A percentile compares a stretch with the other conserved stretches of the same genome.
Evolutionary conservation across 2,329 filamentous ascomycete species (phyloP).

Genomic region (Phialophora chinensis): DNA sequence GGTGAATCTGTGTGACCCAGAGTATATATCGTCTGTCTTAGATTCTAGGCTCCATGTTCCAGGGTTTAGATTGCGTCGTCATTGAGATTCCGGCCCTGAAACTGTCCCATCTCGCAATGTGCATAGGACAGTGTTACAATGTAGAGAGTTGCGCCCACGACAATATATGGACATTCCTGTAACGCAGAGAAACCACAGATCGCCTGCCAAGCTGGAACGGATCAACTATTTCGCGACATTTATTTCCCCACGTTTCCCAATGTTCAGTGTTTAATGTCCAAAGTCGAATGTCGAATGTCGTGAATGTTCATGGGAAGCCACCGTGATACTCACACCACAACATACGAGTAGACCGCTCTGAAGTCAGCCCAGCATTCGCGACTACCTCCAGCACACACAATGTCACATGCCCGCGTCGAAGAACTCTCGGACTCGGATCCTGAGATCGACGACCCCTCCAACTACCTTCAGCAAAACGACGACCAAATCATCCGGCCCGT

Average conservation of each 20-base stretch:
- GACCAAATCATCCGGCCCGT: slow-evolving; percentile 49
- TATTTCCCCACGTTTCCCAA: not conserved
- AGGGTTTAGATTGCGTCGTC: not conserved
- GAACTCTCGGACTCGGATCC: slow-evolving; percentile 93
- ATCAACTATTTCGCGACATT: not conserved
- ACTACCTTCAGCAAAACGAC: slow-evolving; percentile 58
- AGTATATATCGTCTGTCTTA: not conserved
- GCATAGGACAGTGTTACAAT: not conserved
- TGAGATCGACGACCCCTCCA: slow-evolving; percentile 79
- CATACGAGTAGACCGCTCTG: not conserved
- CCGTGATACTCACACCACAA: not conserved
- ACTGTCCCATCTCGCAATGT: no score
- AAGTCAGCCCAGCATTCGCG: not conserved
- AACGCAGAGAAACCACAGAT: no score
- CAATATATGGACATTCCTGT: no score
- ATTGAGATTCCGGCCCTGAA: not conserved
- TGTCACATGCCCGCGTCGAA: slow-evolving; percentile 88
- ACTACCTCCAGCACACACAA: slow-evolving; percentile 44
- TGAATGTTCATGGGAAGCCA: not conserved
- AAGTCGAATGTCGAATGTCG: not conserved
- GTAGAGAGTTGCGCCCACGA: no score
- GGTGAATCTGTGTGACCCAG: no score
- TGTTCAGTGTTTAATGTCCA: no score
- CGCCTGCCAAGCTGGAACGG: not conserved
- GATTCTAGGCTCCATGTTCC: not conserved